These are phyloP conservation scores for Psophocarpus tetragonolobus DNA, from an alignment of 306 rosid species.

Conservation along the genomic window DNA sequence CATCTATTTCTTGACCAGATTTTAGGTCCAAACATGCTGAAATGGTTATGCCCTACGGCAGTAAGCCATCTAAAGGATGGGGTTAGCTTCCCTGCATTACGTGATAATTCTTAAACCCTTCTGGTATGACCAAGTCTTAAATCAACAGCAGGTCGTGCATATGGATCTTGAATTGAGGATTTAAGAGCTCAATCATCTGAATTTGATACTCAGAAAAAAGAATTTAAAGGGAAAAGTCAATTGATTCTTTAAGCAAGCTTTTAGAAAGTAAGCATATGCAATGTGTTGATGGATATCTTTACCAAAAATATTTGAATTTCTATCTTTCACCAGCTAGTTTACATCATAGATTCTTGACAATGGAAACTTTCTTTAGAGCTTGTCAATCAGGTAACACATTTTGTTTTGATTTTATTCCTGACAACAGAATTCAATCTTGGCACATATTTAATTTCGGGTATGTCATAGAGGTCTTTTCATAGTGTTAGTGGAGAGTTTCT, in stretches of 20 bases:
- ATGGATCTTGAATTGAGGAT: conserved; percentile 24
- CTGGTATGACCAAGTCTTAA: conserved; percentile 18
- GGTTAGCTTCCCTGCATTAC: conserved; percentile 60
- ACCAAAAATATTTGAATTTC: conserved; percentile 8
- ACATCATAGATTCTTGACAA: conserved; percentile 10
- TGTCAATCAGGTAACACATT: conserved; percentile 27
- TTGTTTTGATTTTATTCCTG: conserved; percentile 10
- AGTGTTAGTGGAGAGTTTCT: conserved; percentile 23
- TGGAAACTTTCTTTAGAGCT: conserved; percentile 19
- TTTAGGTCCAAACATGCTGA: conserved; percentile 79
- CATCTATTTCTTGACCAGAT: conserved; percentile 50
- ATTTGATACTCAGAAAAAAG: not conserved
- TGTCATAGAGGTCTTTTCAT: conserved; percentile 2
- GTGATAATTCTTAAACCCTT: conserved; percentile 50
- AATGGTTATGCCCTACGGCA: conserved; percentile 81
- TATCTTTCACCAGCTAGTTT: conserved; percentile 23
- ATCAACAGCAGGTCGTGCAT: conserved; percentile 18
- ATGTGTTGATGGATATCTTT: not conserved
- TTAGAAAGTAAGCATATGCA: conserved; percentile 11
- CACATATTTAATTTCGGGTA: conserved; percentile 15
- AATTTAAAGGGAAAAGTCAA: conserved; percentile 1
- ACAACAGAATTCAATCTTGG: not conserved
- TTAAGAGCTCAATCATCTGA: conserved; percentile 26
- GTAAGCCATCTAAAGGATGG: conserved; percentile 81
- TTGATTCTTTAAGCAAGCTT: conserved; percentile 24